Base-by-base conservation (phyloP, 176 grass and related monocot species). In the Carex parvula region DNA sequence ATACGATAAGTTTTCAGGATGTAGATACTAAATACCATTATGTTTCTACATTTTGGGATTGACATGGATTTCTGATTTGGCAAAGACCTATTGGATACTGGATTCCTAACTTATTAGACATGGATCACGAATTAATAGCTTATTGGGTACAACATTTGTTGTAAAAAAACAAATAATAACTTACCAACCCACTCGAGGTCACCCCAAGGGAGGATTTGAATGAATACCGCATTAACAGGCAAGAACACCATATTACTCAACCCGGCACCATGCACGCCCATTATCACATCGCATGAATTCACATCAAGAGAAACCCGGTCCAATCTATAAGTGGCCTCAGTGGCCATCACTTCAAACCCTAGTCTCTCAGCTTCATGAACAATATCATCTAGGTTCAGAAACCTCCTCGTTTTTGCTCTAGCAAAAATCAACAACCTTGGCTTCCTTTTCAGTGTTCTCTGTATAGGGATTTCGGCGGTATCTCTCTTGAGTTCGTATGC, bases 171-270 rank as follows among this genome's bases (percentile, higher is more conserved):
- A 52, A 53, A 15, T 53, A 75, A 75, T 0, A 24, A 75, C 70
- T 80, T 17, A 13, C 79, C 81, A 0, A 87, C 90, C 74, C 88
- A 88, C 61, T 83, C 84, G 1, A 94, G 84, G 50, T 79, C 80
- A 21, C 94, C 92, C 37, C 93, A 89, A 54, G 94, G 94, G 70
- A 97, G 52, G 22, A 97, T 86, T 87, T 97, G 94, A 55, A 97
- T 88, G 4, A 88, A 81, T 70, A 87, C 89, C 0, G 91, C 91
- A 39, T 92, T 79, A 50, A 70, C 71, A 3, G 94, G 92, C 7
- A 97, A 67, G 91, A 94, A 97, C 64, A 97, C 88, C 91, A 97
- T 97, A 87, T 97, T 97, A 5, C 91, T 94, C 4, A 97, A 85
- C 35, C 94, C 94, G 2, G 94, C 90, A 58, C 94, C 94, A 56